phyloP scores from a whole-genome alignment of 169 alveolate genomes.

The Prorocentrum cordatum region DNA sequence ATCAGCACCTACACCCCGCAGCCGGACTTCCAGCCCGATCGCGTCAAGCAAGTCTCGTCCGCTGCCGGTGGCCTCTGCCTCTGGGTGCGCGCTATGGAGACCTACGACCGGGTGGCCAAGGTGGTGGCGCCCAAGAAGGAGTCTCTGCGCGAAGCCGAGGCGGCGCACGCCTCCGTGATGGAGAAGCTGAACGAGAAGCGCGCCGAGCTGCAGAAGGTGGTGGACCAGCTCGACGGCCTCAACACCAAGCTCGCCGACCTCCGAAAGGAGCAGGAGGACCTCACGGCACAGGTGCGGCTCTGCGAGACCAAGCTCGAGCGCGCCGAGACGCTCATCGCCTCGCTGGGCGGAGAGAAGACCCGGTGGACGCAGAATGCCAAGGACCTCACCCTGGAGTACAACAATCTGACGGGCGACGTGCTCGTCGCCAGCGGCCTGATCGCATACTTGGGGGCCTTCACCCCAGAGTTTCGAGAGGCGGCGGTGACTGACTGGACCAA shows the following conservation, averaged over 20 bases:
- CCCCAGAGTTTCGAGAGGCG: conserved; percentile 79
- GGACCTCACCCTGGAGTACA: conserved; percentile 70
- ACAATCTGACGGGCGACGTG: conserved; percentile 83
- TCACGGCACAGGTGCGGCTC: conserved; percentile 76
- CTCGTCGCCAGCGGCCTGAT: conserved; percentile 83
- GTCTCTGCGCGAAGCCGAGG: conserved; percentile 81
- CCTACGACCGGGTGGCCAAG: conserved; percentile 80
- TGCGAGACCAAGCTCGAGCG: conserved; percentile 81
- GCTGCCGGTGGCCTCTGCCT: conserved; percentile 74
- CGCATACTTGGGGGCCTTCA: conserved; percentile 87
- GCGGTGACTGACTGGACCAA: conserved; percentile 76
- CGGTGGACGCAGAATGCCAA: conserved; percentile 84
- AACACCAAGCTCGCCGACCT: conserved; percentile 76
- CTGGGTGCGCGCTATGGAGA: conserved; percentile 82
- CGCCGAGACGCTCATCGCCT: conserved; percentile 82
- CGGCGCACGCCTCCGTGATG: conserved; percentile 73
- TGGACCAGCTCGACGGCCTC: conserved; percentile 75
- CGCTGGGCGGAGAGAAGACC: conserved; percentile 85
- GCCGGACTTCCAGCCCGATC: conserved; percentile 62
- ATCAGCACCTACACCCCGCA: conserved; percentile 23
- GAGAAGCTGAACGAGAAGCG: conserved; percentile 75
- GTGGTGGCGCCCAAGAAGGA: conserved; percentile 79
- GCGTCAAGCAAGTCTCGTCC: conserved; percentile 16
- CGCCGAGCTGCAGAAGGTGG: conserved; percentile 75
- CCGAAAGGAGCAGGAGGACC: conserved; percentile 38